Evolutionary conservation across 1,284 basidiomycete genomes (phyloP), one percentile per base, ranked within the genome.

Genomic region (Moesziomyces antarcticus): DNA sequence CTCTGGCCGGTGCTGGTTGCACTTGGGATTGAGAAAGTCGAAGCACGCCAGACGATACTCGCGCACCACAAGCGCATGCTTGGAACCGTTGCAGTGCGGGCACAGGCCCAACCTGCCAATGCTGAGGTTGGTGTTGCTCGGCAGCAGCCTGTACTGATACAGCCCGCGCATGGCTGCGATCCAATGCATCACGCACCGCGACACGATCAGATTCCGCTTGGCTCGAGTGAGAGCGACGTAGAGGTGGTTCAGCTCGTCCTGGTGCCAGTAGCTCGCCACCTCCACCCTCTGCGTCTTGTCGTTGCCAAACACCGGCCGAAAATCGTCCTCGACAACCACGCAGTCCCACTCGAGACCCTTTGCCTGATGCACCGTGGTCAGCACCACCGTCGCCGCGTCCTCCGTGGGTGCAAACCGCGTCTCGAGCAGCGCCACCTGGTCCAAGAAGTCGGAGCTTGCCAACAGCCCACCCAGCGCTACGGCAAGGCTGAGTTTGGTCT

Each of bases 321-420:
- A 81, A 44, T 81, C 79, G 49, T 79, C 74, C 16, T 75, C 72
- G 21, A 81, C 68, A 20, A 72, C 48, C 11, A 81, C 79, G 16
- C 65, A 45, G 46, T 81, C 77, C 79, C 79, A 81, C 41, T 81
- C 79, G 20, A 81, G 70, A 24, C 79, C 79, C 45, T 81, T 81
- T 8, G 78, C 76, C 54, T 81, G 79, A 30, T 81, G 79, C 16
- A 78, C 77, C 21, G 79, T 81, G 7, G 78, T 74, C 25, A 81
- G 54, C 7, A 81, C 61, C 16, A 81, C 63, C 1, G 62, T 57
- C 0, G 79, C 79, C 0, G 48, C 60, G 3, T 60, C 55, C 40
- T 78, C 74, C 1, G 44, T 47, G 13, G 50, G 52, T 13, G 72
- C 62, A 41, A 80, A 80, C 2, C 75, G 68, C 21, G 60, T 64